These are phyloP conservation scores for Ophiostoma australiae DNA, from an alignment of 2,329 filamentous ascomycete species.

Conservation along the genomic window DNA sequence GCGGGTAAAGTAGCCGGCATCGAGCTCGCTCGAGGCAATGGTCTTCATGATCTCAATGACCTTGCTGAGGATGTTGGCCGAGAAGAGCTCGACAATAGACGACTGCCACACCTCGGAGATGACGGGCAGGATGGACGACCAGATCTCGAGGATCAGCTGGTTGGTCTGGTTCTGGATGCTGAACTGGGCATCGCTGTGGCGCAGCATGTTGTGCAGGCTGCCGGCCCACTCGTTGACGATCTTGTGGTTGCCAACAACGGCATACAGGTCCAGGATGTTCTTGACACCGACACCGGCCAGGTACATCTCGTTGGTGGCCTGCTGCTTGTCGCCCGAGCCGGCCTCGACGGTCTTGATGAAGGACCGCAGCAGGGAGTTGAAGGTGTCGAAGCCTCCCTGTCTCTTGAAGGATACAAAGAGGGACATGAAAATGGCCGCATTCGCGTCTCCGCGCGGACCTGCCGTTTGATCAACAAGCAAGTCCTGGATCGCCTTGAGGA, in stretches of 20 bases:
- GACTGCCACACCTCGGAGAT: conserved; percentile 81
- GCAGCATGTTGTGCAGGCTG: conserved; percentile 9
- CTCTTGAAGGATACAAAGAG: conserved; percentile 85
- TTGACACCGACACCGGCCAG: conserved; percentile 60
- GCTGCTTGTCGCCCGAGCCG: conserved; percentile 28
- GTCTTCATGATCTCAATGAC: conserved; percentile 78
- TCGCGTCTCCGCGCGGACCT: conserved; percentile 40
- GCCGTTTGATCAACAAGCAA: conserved; percentile 65
- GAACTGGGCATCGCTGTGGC: not conserved
- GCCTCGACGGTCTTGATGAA: conserved; percentile 57
- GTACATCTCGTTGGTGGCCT: conserved; percentile 33
- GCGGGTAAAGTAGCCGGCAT: conserved; percentile 38
- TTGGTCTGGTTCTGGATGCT: conserved; percentile 32
- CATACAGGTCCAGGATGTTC: conserved; percentile 79
- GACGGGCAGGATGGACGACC: conserved; percentile 71
- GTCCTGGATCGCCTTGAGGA: conserved; percentile 71
- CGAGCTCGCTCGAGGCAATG: conserved; percentile 71
- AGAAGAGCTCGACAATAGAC: conserved; percentile 72
- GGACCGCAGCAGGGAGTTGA: conserved; percentile 64
- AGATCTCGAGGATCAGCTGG: conserved; percentile 82
- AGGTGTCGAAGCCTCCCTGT: conserved; percentile 64
- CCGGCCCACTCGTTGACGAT: conserved; percentile 47
- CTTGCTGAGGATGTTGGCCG: conserved; percentile 65
- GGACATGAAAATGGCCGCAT: conserved; percentile 59
- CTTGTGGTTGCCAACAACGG: conserved; percentile 70